A percentile compares a stretch with the other conserved stretches of the same genome.
phyloP scores from a whole-genome alignment of 495 filamentous ascomycete species.

The Penicillium psychrofluorescens region DNA sequence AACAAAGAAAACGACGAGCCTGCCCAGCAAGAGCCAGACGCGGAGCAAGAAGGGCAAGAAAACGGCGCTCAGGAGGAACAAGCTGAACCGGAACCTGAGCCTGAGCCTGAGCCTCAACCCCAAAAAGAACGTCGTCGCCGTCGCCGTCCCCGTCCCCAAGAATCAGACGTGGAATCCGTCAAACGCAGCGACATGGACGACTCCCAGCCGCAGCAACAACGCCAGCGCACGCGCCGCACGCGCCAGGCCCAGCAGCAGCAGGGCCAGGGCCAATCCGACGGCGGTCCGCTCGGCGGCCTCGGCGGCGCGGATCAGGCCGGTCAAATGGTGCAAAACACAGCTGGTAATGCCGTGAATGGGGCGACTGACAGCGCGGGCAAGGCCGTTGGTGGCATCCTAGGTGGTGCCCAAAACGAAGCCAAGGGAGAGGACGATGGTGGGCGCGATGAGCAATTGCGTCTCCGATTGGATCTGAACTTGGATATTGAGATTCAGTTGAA shows the following conservation, averaged over 20 bases:
- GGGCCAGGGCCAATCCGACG: conserved; percentile 26
- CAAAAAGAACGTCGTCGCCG: conserved; percentile 19
- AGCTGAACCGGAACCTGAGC: no score
- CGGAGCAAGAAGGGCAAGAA: conserved; percentile 6
- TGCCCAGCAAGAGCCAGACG: conserved; percentile 5
- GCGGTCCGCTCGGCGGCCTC: conserved; percentile 44
- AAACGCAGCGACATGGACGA: conserved; percentile 31
- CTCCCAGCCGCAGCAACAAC: conserved; percentile 27
- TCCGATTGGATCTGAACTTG: conserved; percentile 78
- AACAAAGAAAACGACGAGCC: not conserved
- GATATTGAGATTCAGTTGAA: conserved; percentile 87
- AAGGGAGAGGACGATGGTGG: conserved; percentile 39
- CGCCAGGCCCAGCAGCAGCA: conserved; percentile 22
- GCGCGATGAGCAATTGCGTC: conserved; percentile 63
- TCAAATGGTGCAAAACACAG: conserved; percentile 57
- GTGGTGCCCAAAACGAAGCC: conserved; percentile 29
- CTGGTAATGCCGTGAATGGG: conserved; percentile 51
- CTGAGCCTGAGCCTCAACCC: conserved; percentile 5
- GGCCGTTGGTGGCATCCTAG: conserved; percentile 44
- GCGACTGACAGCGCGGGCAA: conserved; percentile 52
- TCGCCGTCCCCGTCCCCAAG: conserved; percentile 23
- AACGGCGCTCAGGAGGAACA: conserved; percentile 9
- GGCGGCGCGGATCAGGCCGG: conserved; percentile 51
- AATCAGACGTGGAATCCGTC: conserved; percentile 31
- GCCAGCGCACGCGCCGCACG: conserved; percentile 29